These are phyloP conservation scores for Astraeus odoratus DNA, from an alignment of 768 basidiomycete species.

Conservation along the genomic window DNA sequence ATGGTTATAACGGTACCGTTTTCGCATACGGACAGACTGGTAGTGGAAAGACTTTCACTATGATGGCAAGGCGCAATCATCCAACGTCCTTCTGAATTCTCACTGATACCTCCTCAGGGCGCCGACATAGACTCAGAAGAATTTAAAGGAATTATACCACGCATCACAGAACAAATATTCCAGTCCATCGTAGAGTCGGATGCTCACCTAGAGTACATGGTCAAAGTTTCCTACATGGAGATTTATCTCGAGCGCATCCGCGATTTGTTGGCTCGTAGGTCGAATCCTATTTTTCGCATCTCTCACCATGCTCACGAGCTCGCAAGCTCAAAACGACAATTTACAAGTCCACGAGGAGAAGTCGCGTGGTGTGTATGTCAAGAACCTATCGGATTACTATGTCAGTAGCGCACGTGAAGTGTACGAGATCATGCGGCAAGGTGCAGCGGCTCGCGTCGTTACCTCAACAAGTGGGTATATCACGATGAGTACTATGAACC, in stretches of 20 bases:
- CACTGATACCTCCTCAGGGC: conserved; percentile 47
- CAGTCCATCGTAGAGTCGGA: conserved; percentile 96
- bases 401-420: conserved; percentile 94
- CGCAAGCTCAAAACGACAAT: conserved; percentile 90
- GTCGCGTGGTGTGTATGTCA: conserved; percentile 94
- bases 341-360: conserved; percentile 99
- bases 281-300: neutral
- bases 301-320: conserved; percentile 4
- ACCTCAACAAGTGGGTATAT: conserved; percentile 83
- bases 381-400: conserved; percentile 95
- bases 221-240: conserved; percentile 99
- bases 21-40: conserved; percentile 98
- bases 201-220: conserved; percentile 92
- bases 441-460: conserved; percentile 84
- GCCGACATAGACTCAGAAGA: conserved; percentile 95
- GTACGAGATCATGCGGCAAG: conserved; percentile 98
- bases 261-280: conserved; percentile 89
- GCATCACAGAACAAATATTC: conserved; percentile 99
- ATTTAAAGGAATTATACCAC: conserved; percentile 92
- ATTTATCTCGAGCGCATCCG: conserved; percentile 96
- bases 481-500: neutral
- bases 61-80: conserved; percentile 70
- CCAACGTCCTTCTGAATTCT: conserved; percentile 5
- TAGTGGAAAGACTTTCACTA: conserved; percentile 96
- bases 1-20: conserved; percentile 97